Evolutionary conservation across 2,329 filamentous ascomycete species (phyloP).

Genomic region (Cladophialophora bantiana): DNA sequence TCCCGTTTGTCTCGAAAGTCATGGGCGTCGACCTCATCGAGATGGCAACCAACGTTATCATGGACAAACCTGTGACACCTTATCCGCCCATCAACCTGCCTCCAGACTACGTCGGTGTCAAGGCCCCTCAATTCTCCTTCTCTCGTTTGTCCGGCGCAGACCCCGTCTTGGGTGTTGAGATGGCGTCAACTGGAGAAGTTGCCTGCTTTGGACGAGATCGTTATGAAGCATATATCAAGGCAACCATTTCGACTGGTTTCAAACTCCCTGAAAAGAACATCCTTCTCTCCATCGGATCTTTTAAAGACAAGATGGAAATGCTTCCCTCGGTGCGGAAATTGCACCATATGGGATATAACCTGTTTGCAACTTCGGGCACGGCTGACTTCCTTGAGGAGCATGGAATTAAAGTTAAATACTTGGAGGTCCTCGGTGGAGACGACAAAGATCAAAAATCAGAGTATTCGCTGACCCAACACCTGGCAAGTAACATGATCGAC

Average conservation of each 20-base stretch:
- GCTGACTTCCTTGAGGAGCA: conserved; percentile 96
- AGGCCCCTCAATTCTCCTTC: conserved; percentile 99
- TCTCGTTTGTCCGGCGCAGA: conserved; percentile 94
- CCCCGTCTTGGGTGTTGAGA: conserved; percentile 95
- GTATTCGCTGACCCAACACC: conserved; percentile 94
- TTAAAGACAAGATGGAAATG: conserved; percentile 98
- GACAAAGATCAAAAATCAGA: conserved; percentile 89
- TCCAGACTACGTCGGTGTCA: conserved; percentile 88
- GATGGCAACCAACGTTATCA: conserved; percentile 98
- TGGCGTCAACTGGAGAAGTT: conserved; percentile 98
- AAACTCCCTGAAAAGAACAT: conserved; percentile 95
- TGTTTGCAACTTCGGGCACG: conserved; percentile 95
- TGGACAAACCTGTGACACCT: conserved; percentile 78
- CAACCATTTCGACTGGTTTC: conserved; percentile 93
- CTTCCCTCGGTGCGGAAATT: conserved; percentile 89
- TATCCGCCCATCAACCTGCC: conserved; percentile 81
- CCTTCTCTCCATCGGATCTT: conserved; percentile 91
- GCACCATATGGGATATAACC: conserved; percentile 88
- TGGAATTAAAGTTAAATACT: conserved; percentile 87
- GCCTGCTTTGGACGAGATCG: conserved; percentile 95
- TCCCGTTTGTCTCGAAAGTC: conserved; percentile 98
- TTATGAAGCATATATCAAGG: conserved; percentile 98
- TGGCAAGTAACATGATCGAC: conserved; percentile 97
- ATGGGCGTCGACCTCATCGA: conserved; percentile 98
- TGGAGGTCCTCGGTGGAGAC: conserved; percentile 81